Percentiles rank a stretch among this genome's conserved stretches.
Evolutionary conservation across 768 basidiomycete species (phyloP).

Genomic region (Butyriboletus loyo): DNA sequence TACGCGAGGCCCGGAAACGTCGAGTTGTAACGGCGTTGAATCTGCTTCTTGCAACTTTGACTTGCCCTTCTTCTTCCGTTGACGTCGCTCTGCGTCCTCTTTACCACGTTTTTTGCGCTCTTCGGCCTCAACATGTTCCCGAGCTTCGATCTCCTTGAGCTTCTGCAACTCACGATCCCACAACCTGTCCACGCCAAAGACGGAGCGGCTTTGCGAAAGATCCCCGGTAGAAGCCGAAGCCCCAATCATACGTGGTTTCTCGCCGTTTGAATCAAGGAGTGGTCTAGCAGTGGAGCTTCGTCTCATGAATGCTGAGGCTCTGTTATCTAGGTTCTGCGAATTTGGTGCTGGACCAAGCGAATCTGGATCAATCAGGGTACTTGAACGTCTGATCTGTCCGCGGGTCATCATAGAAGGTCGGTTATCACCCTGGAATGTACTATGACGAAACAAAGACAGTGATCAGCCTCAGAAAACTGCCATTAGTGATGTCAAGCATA

Average conservation of each 20-base stretch:
- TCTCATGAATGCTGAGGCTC: conserved; percentile 40
- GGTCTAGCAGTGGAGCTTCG: conserved; percentile 60
- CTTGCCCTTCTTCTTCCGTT: conserved; percentile 37
- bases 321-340: conserved; percentile 44
- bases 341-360: conserved; percentile 50
- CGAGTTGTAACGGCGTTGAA: conserved; percentile 23
- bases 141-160: conserved; percentile 70
- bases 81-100: conserved; percentile 39
- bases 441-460: conserved; percentile 29
- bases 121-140: conserved; percentile 58
- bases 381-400: conserved; percentile 47
- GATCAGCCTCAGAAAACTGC: conserved; percentile 2
- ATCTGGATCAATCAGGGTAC: conserved; percentile 73
- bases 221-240: conserved; percentile 31
- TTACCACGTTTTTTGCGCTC: conserved; percentile 45
- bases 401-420: conserved; percentile 94
- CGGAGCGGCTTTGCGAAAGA: conserved; percentile 59
- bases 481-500: conserved; percentile 34
- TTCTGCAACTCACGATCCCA: conserved; percentile 90
- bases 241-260: conserved; percentile 30
- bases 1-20: conserved; percentile 15
- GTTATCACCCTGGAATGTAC: conserved; percentile 85
- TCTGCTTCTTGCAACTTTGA: conserved; percentile 48
- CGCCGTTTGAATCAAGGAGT: conserved; percentile 60
- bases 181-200: conserved; percentile 90